Conservation (phyloP, 768 basidiomycete species). For the Boletus eberwhitei region DNA sequence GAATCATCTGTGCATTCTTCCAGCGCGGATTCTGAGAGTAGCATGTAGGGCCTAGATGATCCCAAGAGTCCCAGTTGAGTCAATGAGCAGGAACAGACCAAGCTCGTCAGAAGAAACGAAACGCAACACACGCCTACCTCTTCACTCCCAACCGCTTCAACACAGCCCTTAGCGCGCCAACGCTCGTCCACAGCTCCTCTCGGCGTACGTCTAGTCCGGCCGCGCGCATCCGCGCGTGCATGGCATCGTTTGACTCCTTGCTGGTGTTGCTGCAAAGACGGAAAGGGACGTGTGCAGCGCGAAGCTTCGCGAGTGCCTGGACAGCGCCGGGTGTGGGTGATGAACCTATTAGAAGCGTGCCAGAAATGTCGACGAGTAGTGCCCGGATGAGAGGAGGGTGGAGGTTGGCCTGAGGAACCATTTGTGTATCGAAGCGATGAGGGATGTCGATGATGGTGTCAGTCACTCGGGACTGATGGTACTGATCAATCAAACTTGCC, state of each 20-base stretch:
- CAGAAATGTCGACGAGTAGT: conserved; percentile 64
- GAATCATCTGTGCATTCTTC: conserved; percentile 35
- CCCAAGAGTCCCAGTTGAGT: background rate
- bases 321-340: conserved; percentile 46
- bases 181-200: conserved; percentile 59
- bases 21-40: conserved; percentile 50
- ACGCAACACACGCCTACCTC: conserved; percentile 29
- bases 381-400: conserved; percentile 36
- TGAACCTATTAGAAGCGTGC: conserved; percentile 57
- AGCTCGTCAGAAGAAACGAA: background rate
- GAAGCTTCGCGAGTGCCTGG: conserved; percentile 26
- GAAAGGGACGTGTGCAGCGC: conserved; percentile 38
- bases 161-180: conserved; percentile 52
- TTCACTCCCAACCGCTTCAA: conserved; percentile 40
- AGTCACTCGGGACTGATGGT: no score
- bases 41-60: conserved; percentile 43
- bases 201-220: conserved; percentile 49
- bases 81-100: background rate
- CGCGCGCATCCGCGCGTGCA: conserved; percentile 40
- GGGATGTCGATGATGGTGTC: background rate
- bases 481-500: no score
- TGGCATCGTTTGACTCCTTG: conserved; percentile 51
- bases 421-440: background rate
- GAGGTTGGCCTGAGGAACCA: background rate
- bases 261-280: conserved; percentile 68